Percentiles rank a stretch among this genome's conserved stretches.
These are phyloP conservation scores for Bassia scoparia DNA, from an alignment of 148 eudicot species.

Conservation along the genomic window DNA sequence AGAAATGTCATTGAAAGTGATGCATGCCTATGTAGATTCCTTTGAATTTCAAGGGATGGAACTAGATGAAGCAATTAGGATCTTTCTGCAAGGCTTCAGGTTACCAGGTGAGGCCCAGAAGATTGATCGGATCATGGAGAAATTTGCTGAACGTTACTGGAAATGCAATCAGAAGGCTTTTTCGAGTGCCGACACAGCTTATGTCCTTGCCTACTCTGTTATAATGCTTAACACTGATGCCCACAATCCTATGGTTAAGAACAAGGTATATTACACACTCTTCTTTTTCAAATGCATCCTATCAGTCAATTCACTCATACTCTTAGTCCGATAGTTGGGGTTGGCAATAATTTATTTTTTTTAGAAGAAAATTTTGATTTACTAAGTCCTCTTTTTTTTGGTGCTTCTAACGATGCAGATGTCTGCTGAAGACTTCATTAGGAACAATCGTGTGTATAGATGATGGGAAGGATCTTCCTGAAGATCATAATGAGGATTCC, in stretches of 20 bases:
- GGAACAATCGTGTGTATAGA: constrained; percentile 98
- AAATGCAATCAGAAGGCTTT: constrained; percentile 93
- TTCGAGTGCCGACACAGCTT: constrained; percentile 97
- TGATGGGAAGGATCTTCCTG: constrained; percentile 94
- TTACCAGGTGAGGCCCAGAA: constrained; percentile 99
- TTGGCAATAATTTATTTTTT: too few relatives aligned
- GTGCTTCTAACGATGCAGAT: constrained; percentile 46
- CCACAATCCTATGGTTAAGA: constrained; percentile 95
- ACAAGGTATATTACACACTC: constrained; percentile 51
- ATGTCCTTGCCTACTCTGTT: constrained; percentile 98
- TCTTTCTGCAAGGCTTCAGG: constrained; percentile 85
- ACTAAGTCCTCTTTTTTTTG: constrained; percentile 10
- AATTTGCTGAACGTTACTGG: constrained; percentile 97
- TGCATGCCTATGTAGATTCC: constrained; percentile 98
- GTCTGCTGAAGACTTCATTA: constrained; percentile 91
- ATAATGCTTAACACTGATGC: constrained; percentile 99
- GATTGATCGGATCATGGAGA: constrained; percentile 95
- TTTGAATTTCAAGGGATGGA: constrained; percentile 79
- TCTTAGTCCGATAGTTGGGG: too few relatives aligned
- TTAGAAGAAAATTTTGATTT: too few relatives aligned
- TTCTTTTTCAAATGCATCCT: constrained; percentile 6
- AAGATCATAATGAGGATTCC: constrained; percentile 85
- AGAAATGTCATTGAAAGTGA: constrained; percentile 82
- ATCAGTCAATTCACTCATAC: too few relatives aligned
- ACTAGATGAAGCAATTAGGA: constrained; percentile 90